Conservation (phyloP, 495 filamentous ascomycete species). For the Niebla homalea region DNA sequence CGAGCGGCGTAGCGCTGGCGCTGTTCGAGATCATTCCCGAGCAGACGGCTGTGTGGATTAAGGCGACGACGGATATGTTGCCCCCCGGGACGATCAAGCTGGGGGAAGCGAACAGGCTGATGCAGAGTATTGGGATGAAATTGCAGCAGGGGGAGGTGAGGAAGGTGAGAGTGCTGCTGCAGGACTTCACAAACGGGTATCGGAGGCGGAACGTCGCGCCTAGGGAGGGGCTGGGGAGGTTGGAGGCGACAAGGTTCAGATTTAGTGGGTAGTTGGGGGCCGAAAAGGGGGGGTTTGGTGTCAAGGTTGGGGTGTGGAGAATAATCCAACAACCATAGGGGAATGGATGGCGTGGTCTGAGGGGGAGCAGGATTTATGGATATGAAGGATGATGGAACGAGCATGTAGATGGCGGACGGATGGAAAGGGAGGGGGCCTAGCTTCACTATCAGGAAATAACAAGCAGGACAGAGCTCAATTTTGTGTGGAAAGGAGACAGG, state of each 20-base stretch:
- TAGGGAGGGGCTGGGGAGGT: constrained; percentile 71
- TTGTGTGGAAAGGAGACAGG: no score
- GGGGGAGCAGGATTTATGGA: no score
- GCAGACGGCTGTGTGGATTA: constrained; percentile 65
- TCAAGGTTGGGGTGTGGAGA: neutral
- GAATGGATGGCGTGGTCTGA: no score
- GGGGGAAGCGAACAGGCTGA: constrained; percentile 48
- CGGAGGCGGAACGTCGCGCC: constrained; percentile 86
- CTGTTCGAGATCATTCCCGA: constrained; percentile 78
- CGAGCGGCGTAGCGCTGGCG: constrained; percentile 76
- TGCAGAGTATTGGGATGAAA: constrained; percentile 51
- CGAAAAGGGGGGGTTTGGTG: neutral
- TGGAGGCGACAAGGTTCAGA: constrained; percentile 76
- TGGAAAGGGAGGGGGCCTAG: no score
- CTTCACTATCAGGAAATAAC: no score
- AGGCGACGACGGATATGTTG: constrained; percentile 67
- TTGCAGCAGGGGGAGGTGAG: constrained; percentile 60
- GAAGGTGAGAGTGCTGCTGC: constrained; percentile 71
- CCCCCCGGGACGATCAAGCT: constrained; percentile 66
- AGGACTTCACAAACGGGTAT: constrained; percentile 93
- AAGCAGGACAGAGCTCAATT: no score
- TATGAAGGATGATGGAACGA: no score
- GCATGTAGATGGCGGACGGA: no score
- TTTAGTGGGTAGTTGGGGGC: constrained; percentile 45
- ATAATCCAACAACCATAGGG: neutral